A percentile compares a stretch with the other conserved stretches of the same genome.
phyloP scores from a whole-genome alignment of 257 asterid genomes.

The Primulina eburnea region DNA sequence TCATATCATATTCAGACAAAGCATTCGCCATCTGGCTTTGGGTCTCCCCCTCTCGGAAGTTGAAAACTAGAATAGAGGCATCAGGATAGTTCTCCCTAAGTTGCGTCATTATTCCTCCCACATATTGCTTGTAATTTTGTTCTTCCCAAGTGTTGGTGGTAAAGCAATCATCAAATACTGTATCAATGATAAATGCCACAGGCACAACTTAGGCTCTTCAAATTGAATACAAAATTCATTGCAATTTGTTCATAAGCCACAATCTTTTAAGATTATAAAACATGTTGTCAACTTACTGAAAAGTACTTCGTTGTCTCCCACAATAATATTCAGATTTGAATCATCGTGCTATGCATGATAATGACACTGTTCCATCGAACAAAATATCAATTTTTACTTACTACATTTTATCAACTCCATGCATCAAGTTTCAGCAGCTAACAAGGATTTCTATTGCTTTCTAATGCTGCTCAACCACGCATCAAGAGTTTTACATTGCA shows the following conservation, averaged over 20 bases:
- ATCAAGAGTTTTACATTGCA: not conserved
- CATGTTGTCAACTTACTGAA: not conserved
- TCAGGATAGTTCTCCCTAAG: conserved; percentile 75
- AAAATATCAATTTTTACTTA: conserved; percentile 6
- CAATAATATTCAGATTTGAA: not conserved
- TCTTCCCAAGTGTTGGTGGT: conserved; percentile 70
- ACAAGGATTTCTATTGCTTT: conserved; percentile 4
- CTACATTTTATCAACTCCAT: not conserved
- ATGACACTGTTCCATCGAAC: not conserved
- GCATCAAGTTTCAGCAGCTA: conserved; percentile 15
- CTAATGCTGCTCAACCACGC: not conserved
- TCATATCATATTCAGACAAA: conserved; percentile 71
- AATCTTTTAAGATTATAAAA: not conserved
- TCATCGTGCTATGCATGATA: not conserved
- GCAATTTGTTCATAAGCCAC: not conserved
- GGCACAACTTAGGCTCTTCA: conserved; percentile 23
- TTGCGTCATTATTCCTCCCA: conserved; percentile 63
- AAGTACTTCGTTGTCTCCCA: conserved; percentile 1
- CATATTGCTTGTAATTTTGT: conserved; percentile 63
- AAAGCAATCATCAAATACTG: conserved; percentile 93
- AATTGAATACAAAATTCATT: not conserved
- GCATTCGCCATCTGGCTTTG: conserved; percentile 68
- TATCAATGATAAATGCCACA: conserved; percentile 23
- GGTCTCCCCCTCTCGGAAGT: conserved; percentile 67
- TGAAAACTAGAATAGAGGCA: conserved; percentile 77